Evolutionary conservation across 1,139 yeast genomes (phyloP).

Genomic region (Protomyces inundatus): DNA sequence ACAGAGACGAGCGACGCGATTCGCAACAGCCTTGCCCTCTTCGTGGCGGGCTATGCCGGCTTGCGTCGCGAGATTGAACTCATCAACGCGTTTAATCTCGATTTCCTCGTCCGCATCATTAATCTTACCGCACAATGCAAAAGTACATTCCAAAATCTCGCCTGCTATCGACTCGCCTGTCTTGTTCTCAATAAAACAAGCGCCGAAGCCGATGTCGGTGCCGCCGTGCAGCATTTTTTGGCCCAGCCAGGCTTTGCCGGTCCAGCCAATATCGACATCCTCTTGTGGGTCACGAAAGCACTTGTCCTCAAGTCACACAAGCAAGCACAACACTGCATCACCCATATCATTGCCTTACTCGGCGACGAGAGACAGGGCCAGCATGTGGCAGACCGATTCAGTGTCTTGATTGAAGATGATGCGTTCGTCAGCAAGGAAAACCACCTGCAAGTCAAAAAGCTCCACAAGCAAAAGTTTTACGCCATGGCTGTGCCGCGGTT

Average conservation of each 20-base stretch:
- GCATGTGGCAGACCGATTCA: conserved; percentile 52
- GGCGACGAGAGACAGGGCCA: conserved; percentile 39
- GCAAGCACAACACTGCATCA: conserved; percentile 44
- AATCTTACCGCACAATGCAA: not conserved
- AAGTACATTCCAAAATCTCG: conserved; percentile 46
- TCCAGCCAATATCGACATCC: conserved; percentile 43
- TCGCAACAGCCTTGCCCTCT: conserved; percentile 10
- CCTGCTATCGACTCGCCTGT: conserved; percentile 55
- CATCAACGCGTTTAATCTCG: not conserved
- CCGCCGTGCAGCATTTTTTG: not conserved
- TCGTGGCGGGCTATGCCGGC: conserved; percentile 30
- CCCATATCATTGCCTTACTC: conserved; percentile 42
- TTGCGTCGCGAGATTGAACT: conserved; percentile 25
- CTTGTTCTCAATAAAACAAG: conserved; percentile 52
- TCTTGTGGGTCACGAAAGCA: conserved; percentile 69
- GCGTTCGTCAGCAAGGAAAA: conserved; percentile 54
- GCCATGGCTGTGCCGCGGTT: conserved; percentile 43
- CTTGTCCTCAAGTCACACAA: conserved; percentile 56
- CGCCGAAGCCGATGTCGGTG: conserved; percentile 31
- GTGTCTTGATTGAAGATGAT: conserved; percentile 61
- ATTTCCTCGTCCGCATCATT: not conserved
- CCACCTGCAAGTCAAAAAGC: conserved; percentile 55
- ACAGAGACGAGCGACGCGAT: not conserved
- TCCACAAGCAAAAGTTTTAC: conserved; percentile 77
- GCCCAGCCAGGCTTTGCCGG: not conserved